Conservation (phyloP, 805 yeast genomes). For the Yarrowia keelungensis region DNA sequence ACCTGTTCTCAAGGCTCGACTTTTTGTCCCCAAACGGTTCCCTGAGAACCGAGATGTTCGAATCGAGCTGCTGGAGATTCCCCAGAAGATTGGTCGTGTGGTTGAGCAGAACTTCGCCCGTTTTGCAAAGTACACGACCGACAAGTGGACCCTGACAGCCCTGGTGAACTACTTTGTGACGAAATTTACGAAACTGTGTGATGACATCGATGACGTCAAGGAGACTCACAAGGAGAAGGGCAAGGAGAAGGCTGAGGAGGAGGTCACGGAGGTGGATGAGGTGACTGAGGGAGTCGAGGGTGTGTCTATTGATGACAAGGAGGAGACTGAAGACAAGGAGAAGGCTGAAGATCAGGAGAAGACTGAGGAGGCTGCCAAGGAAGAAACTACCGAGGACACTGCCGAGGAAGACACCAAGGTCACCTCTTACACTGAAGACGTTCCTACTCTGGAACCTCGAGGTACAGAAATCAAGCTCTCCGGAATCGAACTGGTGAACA, state of each 20-base stretch:
- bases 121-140: conserved; percentile 20
- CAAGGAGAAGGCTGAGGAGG: conserved; percentile 2
- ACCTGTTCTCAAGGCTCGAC: conserved; percentile 19
- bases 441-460: conserved; percentile 39
- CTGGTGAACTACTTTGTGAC: conserved; percentile 28
- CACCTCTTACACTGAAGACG: conserved; percentile 21
- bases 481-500: conserved; percentile 48
- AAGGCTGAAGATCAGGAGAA: not conserved
- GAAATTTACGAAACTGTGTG: conserved; percentile 31
- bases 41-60: conserved; percentile 21
- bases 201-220: conserved; percentile 29
- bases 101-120: conserved; percentile 36
- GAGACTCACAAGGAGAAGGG: conserved; percentile 19
- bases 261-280: not conserved
- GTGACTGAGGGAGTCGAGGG: not conserved
- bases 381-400: too few relatives aligned
- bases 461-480: conserved; percentile 51
- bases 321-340: not conserved
- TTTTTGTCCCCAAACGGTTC: conserved; percentile 30
- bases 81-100: conserved; percentile 16
- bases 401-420: conserved; percentile 3
- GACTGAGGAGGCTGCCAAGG: too few relatives aligned
- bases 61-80: conserved; percentile 20
- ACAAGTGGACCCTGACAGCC: conserved; percentile 27
- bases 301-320: not conserved